Evolutionary conservation across 331 rosid species (phyloP).

Genomic region (Cydonia oblonga): DNA sequence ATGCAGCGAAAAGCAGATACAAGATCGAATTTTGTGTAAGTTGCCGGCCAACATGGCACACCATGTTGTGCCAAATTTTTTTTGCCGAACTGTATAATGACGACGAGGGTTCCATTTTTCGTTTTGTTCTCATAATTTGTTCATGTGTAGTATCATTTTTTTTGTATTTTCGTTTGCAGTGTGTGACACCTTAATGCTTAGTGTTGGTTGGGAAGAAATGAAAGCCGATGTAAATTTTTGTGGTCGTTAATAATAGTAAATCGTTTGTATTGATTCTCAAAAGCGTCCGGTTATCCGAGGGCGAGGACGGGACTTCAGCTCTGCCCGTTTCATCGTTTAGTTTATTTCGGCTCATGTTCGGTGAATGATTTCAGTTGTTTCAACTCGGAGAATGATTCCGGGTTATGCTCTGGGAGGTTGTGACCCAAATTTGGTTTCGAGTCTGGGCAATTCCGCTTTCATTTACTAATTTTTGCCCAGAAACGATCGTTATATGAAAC

Average conservation of each 20-base stretch:
- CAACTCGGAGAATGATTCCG: neutral
- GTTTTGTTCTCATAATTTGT: neutral
- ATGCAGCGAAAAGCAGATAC: slow-evolving; percentile 2
- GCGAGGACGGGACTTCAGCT: neutral
- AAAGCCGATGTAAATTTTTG: slow-evolving; percentile 14
- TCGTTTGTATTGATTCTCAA: neutral
- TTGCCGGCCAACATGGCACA: neutral
- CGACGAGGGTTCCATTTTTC: neutral
- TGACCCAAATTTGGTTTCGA: neutral
- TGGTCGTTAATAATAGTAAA: neutral
- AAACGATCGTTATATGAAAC: neutral
- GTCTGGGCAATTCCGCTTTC: neutral
- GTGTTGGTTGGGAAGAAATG: neutral
- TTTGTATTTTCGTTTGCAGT: neutral
- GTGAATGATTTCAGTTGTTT: neutral
- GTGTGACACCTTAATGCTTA: neutral
- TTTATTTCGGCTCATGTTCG: neutral
- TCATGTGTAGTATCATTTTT: slow-evolving; percentile 12
- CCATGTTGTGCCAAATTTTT: neutral
- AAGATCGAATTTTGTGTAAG: neutral
- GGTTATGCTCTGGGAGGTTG: neutral
- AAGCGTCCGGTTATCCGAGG: neutral
- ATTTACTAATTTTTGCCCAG: neutral
- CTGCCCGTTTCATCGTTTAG: neutral
- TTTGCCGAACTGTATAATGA: neutral